Evolutionary conservation across 441 rosid genomes (phyloP), one percentile per base, ranked within the genome.

Genomic region (Pelargonium myrrhifolium): DNA sequence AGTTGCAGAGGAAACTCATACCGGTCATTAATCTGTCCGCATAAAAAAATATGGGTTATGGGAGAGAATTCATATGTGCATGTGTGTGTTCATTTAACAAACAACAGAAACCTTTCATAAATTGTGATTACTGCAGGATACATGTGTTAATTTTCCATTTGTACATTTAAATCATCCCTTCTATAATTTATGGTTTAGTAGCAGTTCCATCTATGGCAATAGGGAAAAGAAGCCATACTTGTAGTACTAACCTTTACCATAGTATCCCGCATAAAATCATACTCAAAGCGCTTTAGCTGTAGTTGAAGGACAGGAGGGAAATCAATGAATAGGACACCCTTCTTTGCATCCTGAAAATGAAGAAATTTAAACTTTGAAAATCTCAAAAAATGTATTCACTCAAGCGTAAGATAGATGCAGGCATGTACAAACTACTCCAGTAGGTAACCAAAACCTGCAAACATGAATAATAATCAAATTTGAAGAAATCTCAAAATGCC

Each of bases 231-330:
- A 53, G 20, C 20, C 59, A 55, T 17, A 22, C 60, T 55, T 11
- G 24, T 6, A 26, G 22, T 35, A 39, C 89, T 68, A 66, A 93
- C 98, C 98, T 93, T 93, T 77, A 93, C 96, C 97, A 90, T 93
- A 1, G 88, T 81, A 71, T 93, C 93, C 70, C 96, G 86, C 87
- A 85, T 84, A 74, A 84, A 89, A 79, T 93, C 97, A 80, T 93
- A 93, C 72, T 90, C 98, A 83, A 93, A 93, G 35, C 98, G 87
- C 81, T 93, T 93, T 45, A 93, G 79, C 74, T 93, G 98, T 61
- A 93, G 94, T 76, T 90, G 97, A 82, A 93, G 98, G 63, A 93
- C 98, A 28, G 98, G 98, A 2, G 98, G 98, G 28, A 93, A 93
- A 77, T 93, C 98, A 26, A 86, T 85, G 71, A 93, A 93, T 42